Evolutionary conservation across 2,329 filamentous ascomycete genomes (phyloP), one percentile per base, ranked within the genome.

Genomic region (Trichoderma koningiopsis): DNA sequence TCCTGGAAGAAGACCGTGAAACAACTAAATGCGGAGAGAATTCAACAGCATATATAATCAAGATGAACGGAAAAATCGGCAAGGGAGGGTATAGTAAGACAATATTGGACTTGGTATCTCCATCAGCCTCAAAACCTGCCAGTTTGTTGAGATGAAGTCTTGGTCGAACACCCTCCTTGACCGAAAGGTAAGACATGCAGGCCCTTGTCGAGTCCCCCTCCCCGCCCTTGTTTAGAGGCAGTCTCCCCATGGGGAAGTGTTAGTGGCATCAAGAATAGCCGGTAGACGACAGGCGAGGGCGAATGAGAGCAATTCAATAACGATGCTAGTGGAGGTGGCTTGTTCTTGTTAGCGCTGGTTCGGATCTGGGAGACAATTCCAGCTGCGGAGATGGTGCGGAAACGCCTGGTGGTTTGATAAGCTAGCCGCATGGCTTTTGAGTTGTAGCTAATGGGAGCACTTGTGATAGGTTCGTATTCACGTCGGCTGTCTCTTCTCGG

Each of bases 271-370:
- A 22, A 62, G n/a, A 52, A 52, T 62, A 62, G 59, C 59, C 59
- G 59, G 59, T 62, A 62, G 59, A 52, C 59, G 59, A 62, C 22
- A 62, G 59, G 43, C 59, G 59, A 62, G 59, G 59, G 16, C 59
- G 29, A 62, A 62, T 62, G 14, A 1, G 27, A 35, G 59, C 43
- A 27, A 22, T 10, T 11, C 22, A 13, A 47, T 5, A 1, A 52
- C 6, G 59, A 33, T 4, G 59, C 24, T 62, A n/a, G 59, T 37
- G 59, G 59, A 16, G 59, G 52, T 62, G 27, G 27, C 40, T 8
- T 33, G 40, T 33, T 52, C 6, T 22, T 60, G 22, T 8, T 55
- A 55, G 52, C 24, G 52, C 52, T 55, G 52, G 52, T 19, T 53
- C 49, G 13, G 52, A 55, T 55, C 24, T 24, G 14, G 52, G 19